These are phyloP conservation scores for fission yeast (Schizosaccharomyces pombe) DNA, from an alignment of 805 yeast genomes.

Conservation along the genomic window DNA sequence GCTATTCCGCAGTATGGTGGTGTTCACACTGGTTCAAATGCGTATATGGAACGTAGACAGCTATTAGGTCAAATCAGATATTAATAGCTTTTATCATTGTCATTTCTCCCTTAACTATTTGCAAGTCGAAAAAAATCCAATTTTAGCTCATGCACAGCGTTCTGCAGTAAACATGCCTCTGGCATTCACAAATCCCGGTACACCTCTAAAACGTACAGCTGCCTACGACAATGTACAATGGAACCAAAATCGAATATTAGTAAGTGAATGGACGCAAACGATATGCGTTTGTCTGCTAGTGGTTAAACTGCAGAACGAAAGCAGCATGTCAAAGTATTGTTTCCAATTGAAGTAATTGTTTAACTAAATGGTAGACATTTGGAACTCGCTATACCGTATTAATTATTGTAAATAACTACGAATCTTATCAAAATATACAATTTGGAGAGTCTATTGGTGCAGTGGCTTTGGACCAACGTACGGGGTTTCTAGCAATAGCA, in stretches of 20 bases:
- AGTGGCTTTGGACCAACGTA: background rate
- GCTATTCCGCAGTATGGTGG: too few relatives aligned
- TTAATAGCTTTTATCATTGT: too few relatives aligned
- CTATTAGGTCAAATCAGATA: too few relatives aligned
- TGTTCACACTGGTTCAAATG: too few relatives aligned
- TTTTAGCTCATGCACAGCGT: background rate
- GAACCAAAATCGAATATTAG: background rate
- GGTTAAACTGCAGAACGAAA: too few relatives aligned
- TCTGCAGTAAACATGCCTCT: background rate
- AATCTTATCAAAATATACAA: background rate
- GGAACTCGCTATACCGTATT: background rate
- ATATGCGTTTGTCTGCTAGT: too few relatives aligned
- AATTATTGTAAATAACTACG: background rate
- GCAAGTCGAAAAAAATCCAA: too few relatives aligned
- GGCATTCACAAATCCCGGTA: background rate
- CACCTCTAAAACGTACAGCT: background rate
- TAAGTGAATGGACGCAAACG: background rate
- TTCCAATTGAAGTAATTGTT: background rate
- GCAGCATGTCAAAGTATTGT: background rate
- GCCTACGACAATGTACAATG: background rate
- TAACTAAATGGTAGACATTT: background rate
- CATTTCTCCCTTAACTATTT: too few relatives aligned
- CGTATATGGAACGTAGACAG: too few relatives aligned
- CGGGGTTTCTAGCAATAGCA: constrained; percentile 13
- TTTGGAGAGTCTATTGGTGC: background rate